These are phyloP conservation scores for Eucalyptus tenuipes DNA, from an alignment of 345 rosid genomes.

Conservation along the genomic window DNA sequence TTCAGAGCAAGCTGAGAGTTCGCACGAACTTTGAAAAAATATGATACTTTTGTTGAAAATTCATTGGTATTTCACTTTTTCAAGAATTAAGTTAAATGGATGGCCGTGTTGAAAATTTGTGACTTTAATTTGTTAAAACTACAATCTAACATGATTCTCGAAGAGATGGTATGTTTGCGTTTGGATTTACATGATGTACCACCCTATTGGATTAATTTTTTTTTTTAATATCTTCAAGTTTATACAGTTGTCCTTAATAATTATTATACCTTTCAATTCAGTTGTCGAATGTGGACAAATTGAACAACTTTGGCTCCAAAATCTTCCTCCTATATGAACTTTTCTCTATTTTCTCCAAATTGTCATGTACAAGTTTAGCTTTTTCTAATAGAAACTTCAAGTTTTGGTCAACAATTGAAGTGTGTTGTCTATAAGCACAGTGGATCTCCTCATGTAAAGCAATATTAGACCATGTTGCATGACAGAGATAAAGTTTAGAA, in stretches of 20 bases:
- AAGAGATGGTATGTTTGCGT: neutral
- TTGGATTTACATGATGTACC: neutral
- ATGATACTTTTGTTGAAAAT: neutral
- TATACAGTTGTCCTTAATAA: neutral
- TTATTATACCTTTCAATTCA: too few species aligned
- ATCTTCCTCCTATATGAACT: neutral
- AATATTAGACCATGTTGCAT: neutral
- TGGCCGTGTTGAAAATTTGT: rapidly evolving
- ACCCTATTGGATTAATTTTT: too few species aligned
- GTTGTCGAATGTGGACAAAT: neutral
- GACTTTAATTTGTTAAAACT: neutral
- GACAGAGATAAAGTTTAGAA: neutral
- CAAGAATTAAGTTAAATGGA: rapidly evolving
- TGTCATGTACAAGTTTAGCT: too few species aligned
- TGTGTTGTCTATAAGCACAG: neutral
- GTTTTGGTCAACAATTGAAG: neutral
- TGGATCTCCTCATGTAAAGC: neutral
- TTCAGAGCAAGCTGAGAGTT: neutral
- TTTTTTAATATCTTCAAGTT: neutral
- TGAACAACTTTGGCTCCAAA: too few species aligned
- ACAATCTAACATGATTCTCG: neutral
- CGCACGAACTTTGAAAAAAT: rapidly evolving
- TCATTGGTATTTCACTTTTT: too few species aligned
- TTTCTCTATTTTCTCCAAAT: neutral
- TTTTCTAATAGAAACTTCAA: neutral